Conservation (phyloP, 345 rosid genomes). For the Diplotaxis tenuifolia region DNA sequence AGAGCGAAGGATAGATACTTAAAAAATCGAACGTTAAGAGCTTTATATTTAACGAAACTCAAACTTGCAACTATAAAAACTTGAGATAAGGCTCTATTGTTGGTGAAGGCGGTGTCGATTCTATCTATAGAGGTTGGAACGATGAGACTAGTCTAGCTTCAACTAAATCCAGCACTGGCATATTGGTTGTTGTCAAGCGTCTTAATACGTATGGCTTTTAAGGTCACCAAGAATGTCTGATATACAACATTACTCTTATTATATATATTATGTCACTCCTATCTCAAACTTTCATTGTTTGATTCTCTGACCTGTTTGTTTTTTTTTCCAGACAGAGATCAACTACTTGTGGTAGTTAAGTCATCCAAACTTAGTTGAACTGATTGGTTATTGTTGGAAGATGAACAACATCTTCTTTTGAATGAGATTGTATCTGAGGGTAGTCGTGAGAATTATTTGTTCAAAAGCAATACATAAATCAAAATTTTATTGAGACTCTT, state of each 20-base stretch:
- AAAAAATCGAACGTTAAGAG: too few species aligned
- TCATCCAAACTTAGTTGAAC: conserved; percentile 79
- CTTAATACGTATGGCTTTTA: background rate
- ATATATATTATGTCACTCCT: too few species aligned
- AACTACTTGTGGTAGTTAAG: conserved; percentile 75
- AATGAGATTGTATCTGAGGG: background rate
- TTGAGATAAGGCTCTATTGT: background rate
- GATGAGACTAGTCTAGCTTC: background rate
- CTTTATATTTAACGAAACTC: background rate
- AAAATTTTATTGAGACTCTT: background rate
- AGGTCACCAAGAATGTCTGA: background rate
- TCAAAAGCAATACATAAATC: background rate
- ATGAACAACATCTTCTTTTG: background rate
- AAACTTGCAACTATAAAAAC: background rate
- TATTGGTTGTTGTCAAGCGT: background rate
- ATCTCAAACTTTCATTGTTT: too few species aligned
- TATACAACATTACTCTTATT: too few species aligned
- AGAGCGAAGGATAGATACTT: too few species aligned
- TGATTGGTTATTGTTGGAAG: conserved; percentile 33
- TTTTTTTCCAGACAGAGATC: conserved; percentile 27
- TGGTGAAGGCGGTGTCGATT: background rate
- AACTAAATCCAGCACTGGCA: background rate
- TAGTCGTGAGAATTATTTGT: background rate
- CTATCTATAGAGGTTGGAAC: background rate
- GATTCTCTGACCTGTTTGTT: too few species aligned